These are phyloP conservation scores for Xylaria sp. DNA, from an alignment of 2,329 filamentous ascomycete genomes.

Conservation along the genomic window DNA sequence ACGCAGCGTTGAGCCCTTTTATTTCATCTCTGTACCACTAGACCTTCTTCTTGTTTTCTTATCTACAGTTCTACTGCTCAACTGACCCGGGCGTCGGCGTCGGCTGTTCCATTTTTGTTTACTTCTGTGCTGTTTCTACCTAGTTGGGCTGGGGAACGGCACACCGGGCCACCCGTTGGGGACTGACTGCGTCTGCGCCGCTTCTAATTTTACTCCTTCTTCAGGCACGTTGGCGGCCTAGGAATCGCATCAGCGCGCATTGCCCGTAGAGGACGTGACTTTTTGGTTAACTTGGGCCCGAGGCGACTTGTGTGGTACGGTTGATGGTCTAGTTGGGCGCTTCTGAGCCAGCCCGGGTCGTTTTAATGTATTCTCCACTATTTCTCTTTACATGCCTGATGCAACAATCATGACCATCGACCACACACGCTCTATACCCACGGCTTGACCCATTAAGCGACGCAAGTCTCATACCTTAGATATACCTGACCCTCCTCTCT, in stretches of 20 bases:
- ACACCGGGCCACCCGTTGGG: constrained; percentile 2
- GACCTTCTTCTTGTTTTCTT: constrained; percentile 18
- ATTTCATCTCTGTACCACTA: constrained; percentile 21
- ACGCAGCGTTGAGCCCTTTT: constrained; percentile 11
- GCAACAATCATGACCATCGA: constrained; percentile 28
- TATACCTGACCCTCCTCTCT: not conserved
- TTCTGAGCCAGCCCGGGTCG: constrained; percentile 8
- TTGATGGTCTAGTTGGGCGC: constrained; percentile 20
- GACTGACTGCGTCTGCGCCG: not conserved
- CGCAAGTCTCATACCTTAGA: not conserved
- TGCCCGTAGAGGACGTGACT: constrained; percentile 4
- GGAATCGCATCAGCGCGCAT: not conserved
- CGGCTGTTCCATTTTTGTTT: constrained; percentile 33
- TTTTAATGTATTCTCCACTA: constrained; percentile 29
- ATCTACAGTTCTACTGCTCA: constrained; percentile 28
- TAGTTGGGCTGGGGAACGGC: constrained; percentile 11
- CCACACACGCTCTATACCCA: constrained; percentile 13
- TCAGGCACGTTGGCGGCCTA: not conserved
- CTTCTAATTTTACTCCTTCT: not conserved
- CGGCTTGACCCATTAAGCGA: constrained; percentile 8
- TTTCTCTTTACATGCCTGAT: constrained; percentile 20
- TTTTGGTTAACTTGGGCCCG: constrained; percentile 17
- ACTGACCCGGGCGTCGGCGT: constrained; percentile 19
- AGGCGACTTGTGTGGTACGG: constrained; percentile 23
- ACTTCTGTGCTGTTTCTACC: constrained; percentile 16